phyloP scores from a whole-genome alignment of 441 rosid genomes.

The Metrosideros polymorpha region DNA sequence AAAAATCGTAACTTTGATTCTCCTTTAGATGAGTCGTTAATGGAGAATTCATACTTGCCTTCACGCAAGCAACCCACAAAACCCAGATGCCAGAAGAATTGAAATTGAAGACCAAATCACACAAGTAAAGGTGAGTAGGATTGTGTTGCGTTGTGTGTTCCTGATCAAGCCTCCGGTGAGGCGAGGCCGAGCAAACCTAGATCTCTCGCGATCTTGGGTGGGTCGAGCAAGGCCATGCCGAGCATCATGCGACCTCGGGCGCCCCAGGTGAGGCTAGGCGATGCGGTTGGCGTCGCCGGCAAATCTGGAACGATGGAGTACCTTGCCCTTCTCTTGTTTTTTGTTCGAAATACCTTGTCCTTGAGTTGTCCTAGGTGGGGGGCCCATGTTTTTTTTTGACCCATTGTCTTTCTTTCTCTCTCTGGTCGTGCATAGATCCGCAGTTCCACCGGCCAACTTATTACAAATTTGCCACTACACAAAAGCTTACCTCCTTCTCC shows the following conservation, averaged over 20 bases:
- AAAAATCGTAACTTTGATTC: no score
- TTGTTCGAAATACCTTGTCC: no score
- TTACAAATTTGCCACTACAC: background rate
- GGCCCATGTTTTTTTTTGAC: no score
- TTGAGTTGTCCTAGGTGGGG: no score
- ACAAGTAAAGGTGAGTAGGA: background rate
- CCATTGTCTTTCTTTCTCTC: no score
- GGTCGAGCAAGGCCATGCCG: background rate
- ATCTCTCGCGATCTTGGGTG: fast-evolving
- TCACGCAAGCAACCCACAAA: background rate
- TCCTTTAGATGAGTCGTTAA: background rate
- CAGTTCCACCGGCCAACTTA: background rate
- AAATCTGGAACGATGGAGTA: background rate
- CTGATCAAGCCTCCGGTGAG: background rate
- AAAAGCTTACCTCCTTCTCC: background rate
- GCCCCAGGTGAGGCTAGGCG: no score
- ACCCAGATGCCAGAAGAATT: no score
- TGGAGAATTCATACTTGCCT: background rate
- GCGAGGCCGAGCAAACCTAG: background rate
- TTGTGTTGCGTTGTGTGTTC: background rate
- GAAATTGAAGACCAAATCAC: background rate
- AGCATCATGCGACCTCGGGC: background rate
- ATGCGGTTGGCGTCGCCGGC: no score
- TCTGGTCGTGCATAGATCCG: background rate
- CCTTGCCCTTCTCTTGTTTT: no score